Base-by-base conservation (phyloP, 768 basidiomycete species). In the Gymnopilus junonius region DNA sequence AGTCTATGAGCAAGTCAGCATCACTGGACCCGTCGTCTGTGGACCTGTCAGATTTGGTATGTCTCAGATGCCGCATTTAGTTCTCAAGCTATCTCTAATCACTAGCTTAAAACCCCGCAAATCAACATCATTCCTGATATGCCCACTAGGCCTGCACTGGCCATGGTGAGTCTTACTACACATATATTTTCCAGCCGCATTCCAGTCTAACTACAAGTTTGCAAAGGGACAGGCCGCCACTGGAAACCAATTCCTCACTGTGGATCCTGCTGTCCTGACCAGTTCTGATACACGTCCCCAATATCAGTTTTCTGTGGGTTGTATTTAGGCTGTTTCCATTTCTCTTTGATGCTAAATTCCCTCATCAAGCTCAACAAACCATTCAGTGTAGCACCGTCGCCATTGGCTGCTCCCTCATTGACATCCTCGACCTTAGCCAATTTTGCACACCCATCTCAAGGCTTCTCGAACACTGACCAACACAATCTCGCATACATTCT, bases 161-260 rank as follows among this genome's bases (percentile, higher is more conserved):
- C 54, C 23, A 35, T 56, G 54, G 54, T 62, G 37, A 62, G 54
- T 62, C 45, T 57, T 62, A 29, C 61, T 62, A 62, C 32, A 31
- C 51, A 55, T 32, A 46, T 34, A 57, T 62, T 45, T 57, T 15
- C 45, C 29, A 39, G 25, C 40, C 50, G 53, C 53, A 61, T 57
- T 15, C 45, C 29, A 39, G 25, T 54, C 50, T 61, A 61, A 61
- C 48, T 25, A 51, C 48, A 20, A 55, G 51, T 62, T 62, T 31
- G 21, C 45, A 55, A 62, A 62, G 60, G 60, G 51, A 62, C 60
- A 62, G 39, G 53, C 31, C 23, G 42, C 60, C 27, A 51, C 56
- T 23, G 62, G 62, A 63, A 57, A 57, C 37, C 62, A 63, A 63
- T 51, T 54, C 62, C 62, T 57, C 46, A 27, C 48, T 11, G 62